Evolutionary conservation across 2,329 filamentous ascomycete genomes (phyloP), one percentile per base, ranked within the genome.

Genomic region (Verticillium alfalfae): DNA sequence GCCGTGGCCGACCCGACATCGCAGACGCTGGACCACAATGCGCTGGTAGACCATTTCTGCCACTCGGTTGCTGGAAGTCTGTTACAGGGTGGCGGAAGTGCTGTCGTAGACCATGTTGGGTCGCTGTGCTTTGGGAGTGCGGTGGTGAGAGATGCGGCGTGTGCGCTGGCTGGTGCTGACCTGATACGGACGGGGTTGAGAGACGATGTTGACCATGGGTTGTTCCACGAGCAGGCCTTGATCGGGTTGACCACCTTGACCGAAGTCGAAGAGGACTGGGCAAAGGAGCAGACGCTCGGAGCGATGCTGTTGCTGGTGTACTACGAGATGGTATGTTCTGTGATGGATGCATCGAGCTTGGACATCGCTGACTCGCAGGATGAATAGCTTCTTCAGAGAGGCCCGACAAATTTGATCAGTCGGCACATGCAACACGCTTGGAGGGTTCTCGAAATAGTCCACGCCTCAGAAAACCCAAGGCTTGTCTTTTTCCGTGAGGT

Each of bases 401-500:
- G 60, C 34, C 34, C 60, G 0, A 39, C 60, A 3, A 59, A 61
- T 52, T 56, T 61, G 18, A 58, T 57, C 2, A 34, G 22, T 12
- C 63, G 61, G 10, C 64, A 65, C 37, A 34, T 65, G 12, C 60
- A 62, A 22, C 62, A 63, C 0, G 64, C 62, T 12, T 62, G 62
- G 60, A 57, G 62, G 41, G 55, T 64, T 16, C 58, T 65, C 3
- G 41, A 61, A 36, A 55, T 54, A 9, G 60, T 63, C 13, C 60
- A 61, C 9, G 41, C 58, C 1, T 55, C 60, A 3, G 64, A 60
- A 26, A 22, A 49, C 9, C 18, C 59, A 3, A 65, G 64, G 22
- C 56, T 62, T 16, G 57, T 37, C 22, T 64, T 65, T 26, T 65
- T 64, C 37, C 57, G 62, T 34, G 60, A 64, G 60, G 64, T 65